Conservation (phyloP, 257 asterid genomes). For the Capsicum pubescens region DNA sequence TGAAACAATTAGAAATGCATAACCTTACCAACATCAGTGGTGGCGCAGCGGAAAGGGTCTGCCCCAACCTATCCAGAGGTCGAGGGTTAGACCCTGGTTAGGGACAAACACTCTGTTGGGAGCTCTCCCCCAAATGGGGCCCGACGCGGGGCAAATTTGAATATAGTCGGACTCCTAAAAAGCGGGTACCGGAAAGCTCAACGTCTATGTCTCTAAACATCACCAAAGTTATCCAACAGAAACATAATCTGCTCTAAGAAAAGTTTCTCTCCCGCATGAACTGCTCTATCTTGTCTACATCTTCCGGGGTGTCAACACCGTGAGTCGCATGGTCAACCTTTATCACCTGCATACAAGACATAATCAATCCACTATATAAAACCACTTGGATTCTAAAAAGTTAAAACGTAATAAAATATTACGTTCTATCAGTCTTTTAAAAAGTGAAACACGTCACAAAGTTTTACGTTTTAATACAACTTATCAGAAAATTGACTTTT, state of each 20-base stretch:
- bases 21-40: background rate
- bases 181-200: background rate
- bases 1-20: background rate
- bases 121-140: no score
- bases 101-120: no score
- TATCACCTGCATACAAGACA: slow-evolving; percentile 51
- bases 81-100: no score
- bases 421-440: no score
- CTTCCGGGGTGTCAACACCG: slow-evolving; percentile 77
- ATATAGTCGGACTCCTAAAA: no score
- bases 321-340: slow-evolving; percentile 76
- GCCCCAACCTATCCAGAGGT: no score
- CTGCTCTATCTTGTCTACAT: slow-evolving; percentile 62
- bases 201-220: background rate
- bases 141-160: no score
- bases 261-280: slow-evolving; percentile 62
- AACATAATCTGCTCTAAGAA: slow-evolving; percentile 39
- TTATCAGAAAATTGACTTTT: no score
- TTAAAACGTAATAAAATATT: no score
- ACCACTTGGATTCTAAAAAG: background rate
- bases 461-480: no score
- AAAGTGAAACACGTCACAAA: no score
- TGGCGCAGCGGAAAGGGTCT: no score
- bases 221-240: background rate
- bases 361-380: background rate